Base-by-base conservation (phyloP, 2,329 filamentous ascomycete genomes). In the Pleoardoris graminearum region DNA sequence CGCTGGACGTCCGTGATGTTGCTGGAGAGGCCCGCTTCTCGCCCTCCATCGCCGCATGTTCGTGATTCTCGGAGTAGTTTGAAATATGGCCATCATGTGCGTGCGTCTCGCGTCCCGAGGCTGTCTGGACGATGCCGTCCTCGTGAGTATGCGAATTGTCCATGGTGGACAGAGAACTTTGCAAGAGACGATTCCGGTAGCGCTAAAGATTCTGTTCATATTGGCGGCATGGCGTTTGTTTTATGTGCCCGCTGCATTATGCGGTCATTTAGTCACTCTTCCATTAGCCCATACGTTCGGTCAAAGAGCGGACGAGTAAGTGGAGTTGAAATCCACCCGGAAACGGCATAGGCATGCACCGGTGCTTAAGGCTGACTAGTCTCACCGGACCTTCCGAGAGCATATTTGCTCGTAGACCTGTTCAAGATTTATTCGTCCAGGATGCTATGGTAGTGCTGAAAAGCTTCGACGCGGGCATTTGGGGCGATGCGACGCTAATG, bases 21-120 rank as follows among this genome's bases (percentile, higher is more conserved):
- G 23, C 48, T 21, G 33, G 22, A 12, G 44, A 37, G 10, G 44
- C 8, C 33, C 44, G 17, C n/a, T 39, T 45, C 48, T 27, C 45
- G 4, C 29, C 50, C 44, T 27, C 50, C 44, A 14, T 14, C 12
- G 21, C 22, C 21, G 23, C 14, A 21, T 30, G 12, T 14, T 54
- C 35, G 3, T 22, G 10, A 7, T 27, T 45, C n/a, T 44, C 33
- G 14, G 33, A 3, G 12, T 45, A 27, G 5, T 37, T 41, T 14
- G 53, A 43, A n/a, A 36, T 23, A 27, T 65, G 61, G 8, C 66
- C 66, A 41, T 69, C 66, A 16, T 65, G 67, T 11, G 51, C 59
- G 33, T 70, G 68, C 8, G 67, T 68, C 42, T 68, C 62, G 21
- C 65, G 60, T 4, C 65, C 65, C 29, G 68, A 69, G 19, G 61